These are phyloP conservation scores for Nemania sp. DNA, from an alignment of 2,329 filamentous ascomycete species.

Conservation along the genomic window DNA sequence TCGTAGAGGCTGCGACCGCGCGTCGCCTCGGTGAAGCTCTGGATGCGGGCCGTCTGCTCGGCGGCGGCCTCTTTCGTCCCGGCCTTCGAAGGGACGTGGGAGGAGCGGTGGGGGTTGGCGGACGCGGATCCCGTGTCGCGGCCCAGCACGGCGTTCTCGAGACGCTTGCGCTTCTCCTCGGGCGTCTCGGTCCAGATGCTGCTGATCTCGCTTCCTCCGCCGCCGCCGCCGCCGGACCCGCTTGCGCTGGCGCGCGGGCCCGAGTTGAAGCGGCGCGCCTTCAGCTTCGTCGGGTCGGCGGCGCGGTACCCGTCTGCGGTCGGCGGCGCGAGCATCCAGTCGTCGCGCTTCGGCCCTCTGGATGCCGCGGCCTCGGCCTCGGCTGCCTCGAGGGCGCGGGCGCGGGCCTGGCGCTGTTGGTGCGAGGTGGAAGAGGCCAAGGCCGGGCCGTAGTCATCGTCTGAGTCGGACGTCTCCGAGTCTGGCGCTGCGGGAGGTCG, in stretches of 20 bases:
- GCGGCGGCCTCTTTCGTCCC: constrained; percentile 54
- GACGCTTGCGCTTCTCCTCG: constrained; percentile 78
- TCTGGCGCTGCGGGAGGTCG: constrained; percentile 42
- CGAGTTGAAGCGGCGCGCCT: constrained; percentile 81
- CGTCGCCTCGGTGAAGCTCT: constrained; percentile 56
- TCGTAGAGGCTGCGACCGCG: constrained; percentile 64
- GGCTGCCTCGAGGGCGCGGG: constrained; percentile 40
- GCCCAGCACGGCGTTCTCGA: constrained; percentile 83
- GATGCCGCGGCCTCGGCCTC: constrained; percentile 39
- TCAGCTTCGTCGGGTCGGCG: constrained; percentile 82
- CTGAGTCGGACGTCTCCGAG: constrained; percentile 47
- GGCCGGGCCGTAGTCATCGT: constrained; percentile 63
- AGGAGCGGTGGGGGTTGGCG: constrained; percentile 33
- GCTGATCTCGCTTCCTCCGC: constrained; percentile 55
- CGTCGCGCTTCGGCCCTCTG: constrained; percentile 69
- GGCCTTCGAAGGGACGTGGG: not conserved
- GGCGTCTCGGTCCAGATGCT: constrained; percentile 91
- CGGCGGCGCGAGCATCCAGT: constrained; percentile 81
- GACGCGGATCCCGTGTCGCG: constrained; percentile 49
- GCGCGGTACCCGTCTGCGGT: constrained; percentile 58
- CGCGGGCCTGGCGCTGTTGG: constrained; percentile 34
- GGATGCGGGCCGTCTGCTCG: constrained; percentile 54
- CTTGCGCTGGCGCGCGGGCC: constrained; percentile 47
- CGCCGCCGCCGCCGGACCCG: constrained; percentile 42
- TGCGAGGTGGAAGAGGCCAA: constrained; percentile 52